phyloP scores from a whole-genome alignment of 2,329 filamentous ascomycete genomes.

The Pseudogymnoascus sp. region DNA sequence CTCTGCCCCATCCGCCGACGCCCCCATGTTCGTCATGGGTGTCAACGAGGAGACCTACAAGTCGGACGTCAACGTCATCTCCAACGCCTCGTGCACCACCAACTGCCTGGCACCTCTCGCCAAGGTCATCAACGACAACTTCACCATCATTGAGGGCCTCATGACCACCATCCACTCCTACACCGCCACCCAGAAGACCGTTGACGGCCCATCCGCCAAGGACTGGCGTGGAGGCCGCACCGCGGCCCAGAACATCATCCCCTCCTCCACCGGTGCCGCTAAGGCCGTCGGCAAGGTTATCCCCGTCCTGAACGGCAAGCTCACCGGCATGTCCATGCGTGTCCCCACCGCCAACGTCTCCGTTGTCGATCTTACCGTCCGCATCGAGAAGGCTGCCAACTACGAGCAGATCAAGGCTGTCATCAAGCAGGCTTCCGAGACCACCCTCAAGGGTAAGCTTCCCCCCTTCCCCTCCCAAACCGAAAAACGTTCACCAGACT shows the following conservation, averaged over 20 bases:
- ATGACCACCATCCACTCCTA: constrained; percentile 99
- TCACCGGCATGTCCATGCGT: constrained; percentile 99
- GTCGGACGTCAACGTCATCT: constrained; percentile 84
- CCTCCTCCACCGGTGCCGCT: constrained; percentile 96
- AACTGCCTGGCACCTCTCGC: constrained; percentile 99
- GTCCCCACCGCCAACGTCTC: constrained; percentile 98
- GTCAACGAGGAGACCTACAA: constrained; percentile 96
- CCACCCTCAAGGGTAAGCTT: constrained; percentile 71
- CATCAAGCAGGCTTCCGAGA: constrained; percentile 81
- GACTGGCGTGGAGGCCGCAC: constrained; percentile 99
- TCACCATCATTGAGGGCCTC: constrained; percentile 92
- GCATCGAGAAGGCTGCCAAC: constrained; percentile 79
- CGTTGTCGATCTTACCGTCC: constrained; percentile 93
- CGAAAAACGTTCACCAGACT: constrained; percentile 12
- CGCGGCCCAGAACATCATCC: constrained; percentile 99
- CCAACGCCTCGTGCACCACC: constrained; percentile 99
- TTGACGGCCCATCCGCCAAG: constrained; percentile 95
- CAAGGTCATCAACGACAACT: constrained; percentile 99
- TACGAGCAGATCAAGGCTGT: constrained; percentile 91
- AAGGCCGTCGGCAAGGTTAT: constrained; percentile 99
- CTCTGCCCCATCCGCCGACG: constrained; percentile 87
- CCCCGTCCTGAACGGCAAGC: constrained; percentile 95
- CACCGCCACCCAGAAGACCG: constrained; percentile 99
- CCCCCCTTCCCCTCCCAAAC: not conserved
- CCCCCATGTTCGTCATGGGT: constrained; percentile 99